Conservation (phyloP, 805 yeast species). For the Lipomyces oligophaga region DNA sequence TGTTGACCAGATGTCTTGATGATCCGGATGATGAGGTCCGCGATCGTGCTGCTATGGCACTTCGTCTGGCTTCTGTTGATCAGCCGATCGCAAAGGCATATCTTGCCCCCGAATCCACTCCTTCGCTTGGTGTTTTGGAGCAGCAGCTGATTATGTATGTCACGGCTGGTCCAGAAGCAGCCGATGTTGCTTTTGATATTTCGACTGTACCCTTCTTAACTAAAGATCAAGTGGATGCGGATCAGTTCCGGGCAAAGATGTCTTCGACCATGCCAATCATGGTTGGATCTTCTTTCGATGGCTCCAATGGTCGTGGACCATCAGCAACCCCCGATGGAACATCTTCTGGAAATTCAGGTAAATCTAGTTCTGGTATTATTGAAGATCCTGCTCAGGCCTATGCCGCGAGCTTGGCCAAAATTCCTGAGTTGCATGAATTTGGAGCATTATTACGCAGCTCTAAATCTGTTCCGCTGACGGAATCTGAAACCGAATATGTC, state of each 20-base stretch:
- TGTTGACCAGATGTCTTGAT: conserved; percentile 75
- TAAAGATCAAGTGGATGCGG: conserved; percentile 40
- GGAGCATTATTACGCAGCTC: conserved; percentile 77
- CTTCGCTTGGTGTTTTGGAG: conserved; percentile 75
- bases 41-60: conserved; percentile 88
- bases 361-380: conserved; percentile 26
- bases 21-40: conserved; percentile 96
- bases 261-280: conserved; percentile 31
- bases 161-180: conserved; percentile 45
- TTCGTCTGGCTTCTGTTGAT: conserved; percentile 50
- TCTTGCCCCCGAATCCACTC: conserved; percentile 63
- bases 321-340: conserved; percentile 18
- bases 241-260: conserved; percentile 49
- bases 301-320: conserved; percentile 31
- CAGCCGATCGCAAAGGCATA: conserved; percentile 43
- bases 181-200: conserved; percentile 64
- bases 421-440: conserved; percentile 68
- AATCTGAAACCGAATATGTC: conserved; percentile 87
- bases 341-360: conserved; percentile 18
- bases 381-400: conserved; percentile 45
- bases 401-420: conserved; percentile 61
- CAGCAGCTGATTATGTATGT: conserved; percentile 70
- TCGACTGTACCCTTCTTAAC: conserved; percentile 53
- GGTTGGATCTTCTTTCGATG: conserved; percentile 10
- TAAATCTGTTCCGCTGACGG: conserved; percentile 65